Percentiles rank a stretch among this genome's conserved stretches.
Conservation (phyloP, 345 rosid species). For the Euphorbia lathyris region DNA sequence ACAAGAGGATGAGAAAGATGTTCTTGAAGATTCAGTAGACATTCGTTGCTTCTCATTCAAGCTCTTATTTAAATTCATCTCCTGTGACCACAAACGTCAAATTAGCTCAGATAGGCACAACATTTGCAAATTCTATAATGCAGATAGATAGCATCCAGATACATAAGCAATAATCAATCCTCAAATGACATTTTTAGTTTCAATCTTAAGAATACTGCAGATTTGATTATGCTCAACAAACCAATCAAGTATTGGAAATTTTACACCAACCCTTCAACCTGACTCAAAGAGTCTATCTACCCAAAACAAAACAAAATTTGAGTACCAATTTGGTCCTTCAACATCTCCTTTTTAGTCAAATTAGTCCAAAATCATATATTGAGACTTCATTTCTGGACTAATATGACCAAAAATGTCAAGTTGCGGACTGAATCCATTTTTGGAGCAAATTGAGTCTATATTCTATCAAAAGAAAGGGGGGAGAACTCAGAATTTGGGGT, state of each 20-base stretch:
- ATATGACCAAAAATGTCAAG: too few species aligned
- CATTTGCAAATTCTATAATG: background rate
- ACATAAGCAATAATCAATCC: background rate
- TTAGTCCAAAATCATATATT: too few species aligned
- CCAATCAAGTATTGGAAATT: background rate
- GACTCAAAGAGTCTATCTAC: too few species aligned
- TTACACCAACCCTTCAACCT: background rate
- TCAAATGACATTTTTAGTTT: background rate
- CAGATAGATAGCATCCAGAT: background rate
- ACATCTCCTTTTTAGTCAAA: too few species aligned
- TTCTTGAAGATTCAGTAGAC: constrained; percentile 77
- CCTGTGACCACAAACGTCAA: constrained; percentile 45
- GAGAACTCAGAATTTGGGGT: constrained; percentile 2
- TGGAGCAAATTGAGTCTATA: too few species aligned
- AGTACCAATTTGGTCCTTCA: too few species aligned
- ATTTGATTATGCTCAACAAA: background rate
- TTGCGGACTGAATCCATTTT: too few species aligned
- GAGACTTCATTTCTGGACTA: too few species aligned
- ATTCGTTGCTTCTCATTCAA: constrained; percentile 62
- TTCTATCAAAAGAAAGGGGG: background rate
- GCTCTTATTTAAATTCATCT: constrained; percentile 36
- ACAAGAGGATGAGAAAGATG: constrained; percentile 82
- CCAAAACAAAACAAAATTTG: too few species aligned
- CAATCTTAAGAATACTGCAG: background rate
- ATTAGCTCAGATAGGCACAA: constrained; percentile 15